Percentiles rank a stretch among this genome's conserved stretches.
Conservation (phyloP, 1,284 basidiomycete species). For the Moniliophthora roreri region DNA sequence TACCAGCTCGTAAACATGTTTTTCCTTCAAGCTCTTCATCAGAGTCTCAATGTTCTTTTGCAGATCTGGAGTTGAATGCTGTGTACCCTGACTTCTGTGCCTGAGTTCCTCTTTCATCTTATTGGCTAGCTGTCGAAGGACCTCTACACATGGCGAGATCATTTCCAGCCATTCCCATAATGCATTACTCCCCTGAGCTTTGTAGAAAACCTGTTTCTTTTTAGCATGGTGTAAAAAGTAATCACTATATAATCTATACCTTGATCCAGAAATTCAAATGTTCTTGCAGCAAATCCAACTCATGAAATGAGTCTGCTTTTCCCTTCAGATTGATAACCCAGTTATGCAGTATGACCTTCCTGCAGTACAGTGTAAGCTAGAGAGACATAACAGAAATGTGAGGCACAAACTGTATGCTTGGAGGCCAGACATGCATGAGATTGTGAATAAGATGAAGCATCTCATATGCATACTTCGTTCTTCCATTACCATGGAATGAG, state of each 20-base stretch:
- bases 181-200: slow-evolving; percentile 32
- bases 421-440: slow-evolving; percentile 35
- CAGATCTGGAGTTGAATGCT: too few species aligned
- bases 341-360: slow-evolving; percentile 33
- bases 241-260: slow-evolving; percentile 11
- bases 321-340: slow-evolving; percentile 40
- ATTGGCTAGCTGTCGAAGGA: too few species aligned
- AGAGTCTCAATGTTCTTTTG: too few species aligned
- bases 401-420: slow-evolving; percentile 30
- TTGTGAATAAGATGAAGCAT: slow-evolving; percentile 39
- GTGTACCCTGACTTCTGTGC: too few species aligned
- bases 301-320: slow-evolving; percentile 26
- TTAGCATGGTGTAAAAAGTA: too few species aligned
- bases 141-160: too few species aligned
- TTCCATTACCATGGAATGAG: slow-evolving; percentile 31
- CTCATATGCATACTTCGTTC: slow-evolving; percentile 39
- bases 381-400: too few species aligned
- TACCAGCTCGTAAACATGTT: too few species aligned
- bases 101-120: too few species aligned
- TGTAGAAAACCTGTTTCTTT: slow-evolving; percentile 28
- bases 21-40: too few species aligned
- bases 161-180: slow-evolving; percentile 40
- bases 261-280: slow-evolving; percentile 41
- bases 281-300: slow-evolving; percentile 40
- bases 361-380: slow-evolving; percentile 7